Evolutionary conservation across 2,329 filamentous ascomycete species (phyloP), one percentile per base, ranked within the genome.

Genomic region (Aspergillus floridensis): DNA sequence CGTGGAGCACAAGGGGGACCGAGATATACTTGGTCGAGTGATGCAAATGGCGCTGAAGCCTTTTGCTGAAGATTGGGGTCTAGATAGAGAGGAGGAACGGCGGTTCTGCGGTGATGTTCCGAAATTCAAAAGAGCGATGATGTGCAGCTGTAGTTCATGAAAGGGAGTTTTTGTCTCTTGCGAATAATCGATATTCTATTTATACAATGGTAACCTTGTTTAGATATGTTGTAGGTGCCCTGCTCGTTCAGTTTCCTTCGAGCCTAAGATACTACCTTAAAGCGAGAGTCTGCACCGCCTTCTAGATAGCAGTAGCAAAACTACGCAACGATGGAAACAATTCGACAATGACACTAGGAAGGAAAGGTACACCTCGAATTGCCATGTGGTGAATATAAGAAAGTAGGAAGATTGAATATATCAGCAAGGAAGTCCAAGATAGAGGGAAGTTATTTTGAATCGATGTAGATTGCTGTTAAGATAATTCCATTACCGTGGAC

Each of bases 121-220:
- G 0, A 86, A 84, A 72, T 82, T 82, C 49, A 86, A 88, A 76
- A 85, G 91, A 66, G 90, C 90, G 35, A 87, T 96, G 85, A 93
- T 97, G 80, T 98, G 95, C 75, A 96, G 91, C 73, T 99, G 95
- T 77, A 96, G 92, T 73, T 97, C 93, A 24, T 96, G 59, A 68
- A 29, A 19, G 12, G 32, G 5, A 48, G 16, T 32, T 16, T 31
- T 48, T 3, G 26, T 29, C 14, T 8, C 21, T 19, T 26, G 7
- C 16, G 11, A 5, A 5, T 47, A 48, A 1, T 46, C 14, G 14
- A 41, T 7, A 41, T n/a, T 19, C 32, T 35, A 19, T 21, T 5
- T 24, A 24, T 26, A 22, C 26, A 29, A 29, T 29, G 26, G 26
- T 29, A 29, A 8, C 26, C 7, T 29, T 29, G 7, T 8, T 29